These are phyloP conservation scores for Zygoascus ofunaensis DNA, from an alignment of 805 yeast genomes.

Conservation along the genomic window DNA sequence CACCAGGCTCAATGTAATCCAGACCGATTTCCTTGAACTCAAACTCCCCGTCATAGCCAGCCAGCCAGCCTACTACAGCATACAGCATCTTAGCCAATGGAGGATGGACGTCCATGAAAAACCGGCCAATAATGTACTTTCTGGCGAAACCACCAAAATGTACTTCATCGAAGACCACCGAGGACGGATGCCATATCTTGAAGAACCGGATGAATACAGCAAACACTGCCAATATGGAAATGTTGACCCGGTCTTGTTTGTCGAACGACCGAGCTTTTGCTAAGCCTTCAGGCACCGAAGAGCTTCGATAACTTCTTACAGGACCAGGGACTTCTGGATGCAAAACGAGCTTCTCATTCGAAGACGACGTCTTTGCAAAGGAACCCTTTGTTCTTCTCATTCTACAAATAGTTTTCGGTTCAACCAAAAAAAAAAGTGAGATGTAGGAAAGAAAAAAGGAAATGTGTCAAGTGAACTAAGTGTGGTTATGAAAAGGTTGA, in stretches of 20 bases:
- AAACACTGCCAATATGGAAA: slow-evolving; percentile 36
- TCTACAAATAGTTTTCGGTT: background rate
- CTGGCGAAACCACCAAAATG: slow-evolving; percentile 96
- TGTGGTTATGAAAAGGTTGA: too few relatives aligned
- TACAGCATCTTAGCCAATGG: slow-evolving; percentile 57
- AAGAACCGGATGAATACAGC: slow-evolving; percentile 54
- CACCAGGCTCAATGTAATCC: slow-evolving; percentile 30
- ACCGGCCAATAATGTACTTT: slow-evolving; percentile 57
- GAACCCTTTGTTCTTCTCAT: background rate
- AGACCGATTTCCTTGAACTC: slow-evolving; percentile 39
- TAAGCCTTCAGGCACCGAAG: slow-evolving; percentile 20
- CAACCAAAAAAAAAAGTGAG: too few relatives aligned
- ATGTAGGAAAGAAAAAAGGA: too few relatives aligned
- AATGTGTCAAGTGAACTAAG: too few relatives aligned
- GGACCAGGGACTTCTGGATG: slow-evolving; percentile 2
- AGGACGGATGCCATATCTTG: slow-evolving; percentile 55
- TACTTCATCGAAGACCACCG: slow-evolving; percentile 88
- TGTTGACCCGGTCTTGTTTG: slow-evolving; percentile 13
- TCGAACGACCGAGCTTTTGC: slow-evolving; percentile 20
- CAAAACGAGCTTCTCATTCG: background rate
- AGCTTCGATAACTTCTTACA: slow-evolving; percentile 17
- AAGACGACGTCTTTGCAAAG: background rate
- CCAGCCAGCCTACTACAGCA: slow-evolving; percentile 42
- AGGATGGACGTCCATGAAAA: slow-evolving; percentile 65
- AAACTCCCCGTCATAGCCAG: slow-evolving; percentile 44